Conservation (phyloP, 2,329 filamentous ascomycete species). For the Aureobasidium subglaciale region DNA sequence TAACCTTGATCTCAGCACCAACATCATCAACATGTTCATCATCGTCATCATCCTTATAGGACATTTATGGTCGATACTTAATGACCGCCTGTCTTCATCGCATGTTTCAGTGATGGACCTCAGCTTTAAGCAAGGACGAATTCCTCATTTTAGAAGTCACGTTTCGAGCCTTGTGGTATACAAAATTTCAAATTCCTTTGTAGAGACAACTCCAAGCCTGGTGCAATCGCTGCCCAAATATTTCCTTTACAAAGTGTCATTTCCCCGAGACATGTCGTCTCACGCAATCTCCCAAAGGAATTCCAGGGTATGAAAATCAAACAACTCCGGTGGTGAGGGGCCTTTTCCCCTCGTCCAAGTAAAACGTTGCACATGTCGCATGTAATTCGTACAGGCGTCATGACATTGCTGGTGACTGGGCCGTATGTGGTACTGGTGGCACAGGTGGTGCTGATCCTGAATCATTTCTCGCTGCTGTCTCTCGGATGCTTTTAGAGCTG, state of each 20-base stretch:
- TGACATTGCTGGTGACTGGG: neutral
- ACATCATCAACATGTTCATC: neutral
- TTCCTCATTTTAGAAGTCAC: no score
- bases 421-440: neutral
- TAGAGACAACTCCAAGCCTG: neutral
- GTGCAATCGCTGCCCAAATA: neutral
- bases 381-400: neutral
- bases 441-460: slow-evolving; percentile 3
- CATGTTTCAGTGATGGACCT: no score
- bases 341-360: neutral
- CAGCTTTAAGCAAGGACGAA: no score
- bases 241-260: neutral
- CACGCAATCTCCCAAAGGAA: neutral
- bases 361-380: neutral
- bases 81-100: no score
- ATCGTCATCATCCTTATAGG: no score
- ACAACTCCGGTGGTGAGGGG: neutral
- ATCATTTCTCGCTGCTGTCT: neutral
- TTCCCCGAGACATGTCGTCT: neutral
- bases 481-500: slow-evolving; percentile 7
- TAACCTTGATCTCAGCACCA: neutral
- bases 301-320: neutral
- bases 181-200: no score
- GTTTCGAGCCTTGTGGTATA: no score
- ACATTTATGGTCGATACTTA: no score